Conservation (phyloP, 2,329 filamentous ascomycete genomes). For the Alternaria longipes region DNA sequence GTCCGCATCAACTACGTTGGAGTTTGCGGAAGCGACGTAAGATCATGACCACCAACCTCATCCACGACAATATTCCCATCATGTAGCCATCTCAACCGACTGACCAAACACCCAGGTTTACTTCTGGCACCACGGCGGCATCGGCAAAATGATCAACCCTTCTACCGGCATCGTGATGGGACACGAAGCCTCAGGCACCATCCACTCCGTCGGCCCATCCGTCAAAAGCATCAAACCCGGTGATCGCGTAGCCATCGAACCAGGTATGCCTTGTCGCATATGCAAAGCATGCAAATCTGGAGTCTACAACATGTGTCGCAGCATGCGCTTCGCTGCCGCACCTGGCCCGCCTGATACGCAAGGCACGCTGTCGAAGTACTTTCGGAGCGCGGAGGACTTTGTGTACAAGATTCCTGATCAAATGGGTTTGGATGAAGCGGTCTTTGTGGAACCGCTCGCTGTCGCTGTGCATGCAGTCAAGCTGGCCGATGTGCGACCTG, state of each 20-base stretch:
- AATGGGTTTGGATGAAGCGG: slow-evolving; percentile 88
- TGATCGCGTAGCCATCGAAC: slow-evolving; percentile 91
- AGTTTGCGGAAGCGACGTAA: slow-evolving; percentile 54
- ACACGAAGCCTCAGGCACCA: slow-evolving; percentile 85
- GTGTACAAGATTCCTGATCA: slow-evolving; percentile 86
- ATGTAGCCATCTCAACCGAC: background rate
- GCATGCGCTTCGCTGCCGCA: slow-evolving; percentile 85
- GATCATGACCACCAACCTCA: background rate
- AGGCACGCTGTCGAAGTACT: slow-evolving; percentile 85
- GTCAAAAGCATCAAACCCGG: slow-evolving; percentile 79
- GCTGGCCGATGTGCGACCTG: slow-evolving; percentile 78
- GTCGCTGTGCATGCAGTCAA: slow-evolving; percentile 88
- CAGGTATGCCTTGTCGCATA: slow-evolving; percentile 85
- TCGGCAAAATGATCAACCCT: slow-evolving; percentile 87
- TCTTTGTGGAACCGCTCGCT: slow-evolving; percentile 85
- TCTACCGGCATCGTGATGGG: slow-evolving; percentile 82
- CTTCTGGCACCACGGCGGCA: slow-evolving; percentile 94
- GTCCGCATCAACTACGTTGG: slow-evolving; percentile 57
- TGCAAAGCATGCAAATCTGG: slow-evolving; percentile 90
- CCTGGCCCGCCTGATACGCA: slow-evolving; percentile 72
- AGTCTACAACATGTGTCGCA: slow-evolving; percentile 90
- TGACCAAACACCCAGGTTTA: slow-evolving; percentile 65
- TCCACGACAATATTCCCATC: background rate
- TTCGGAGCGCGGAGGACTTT: slow-evolving; percentile 88
- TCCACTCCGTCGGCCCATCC: slow-evolving; percentile 80